phyloP scores from a whole-genome alignment of 306 rosid species.

The Vicia villosa region DNA sequence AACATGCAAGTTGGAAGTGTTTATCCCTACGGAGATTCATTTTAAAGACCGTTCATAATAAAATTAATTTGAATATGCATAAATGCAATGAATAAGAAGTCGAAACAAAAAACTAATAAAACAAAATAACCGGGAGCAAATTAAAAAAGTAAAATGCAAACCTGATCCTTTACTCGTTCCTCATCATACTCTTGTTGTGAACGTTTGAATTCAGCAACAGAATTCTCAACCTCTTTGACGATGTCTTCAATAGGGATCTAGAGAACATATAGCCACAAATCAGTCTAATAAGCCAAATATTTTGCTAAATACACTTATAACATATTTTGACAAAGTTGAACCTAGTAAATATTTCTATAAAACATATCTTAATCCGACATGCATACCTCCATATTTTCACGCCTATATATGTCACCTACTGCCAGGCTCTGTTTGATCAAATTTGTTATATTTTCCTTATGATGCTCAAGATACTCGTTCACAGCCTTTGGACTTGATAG shows the following conservation, averaged over 20 bases:
- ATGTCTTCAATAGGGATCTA: slow-evolving; percentile 83
- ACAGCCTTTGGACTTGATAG: slow-evolving; percentile 89
- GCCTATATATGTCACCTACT: slow-evolving; percentile 90
- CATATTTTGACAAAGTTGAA: slow-evolving; percentile 9
- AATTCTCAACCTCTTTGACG: slow-evolving; percentile 90
- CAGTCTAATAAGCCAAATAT: slow-evolving; percentile 24
- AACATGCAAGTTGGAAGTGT: not conserved
- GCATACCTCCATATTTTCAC: slow-evolving; percentile 84
- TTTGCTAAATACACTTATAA: not conserved
- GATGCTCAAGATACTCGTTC: slow-evolving; percentile 77
- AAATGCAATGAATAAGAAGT: slow-evolving; percentile 18
- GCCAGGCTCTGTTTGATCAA: slow-evolving; percentile 92
- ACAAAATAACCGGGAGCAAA: slow-evolving; percentile 6
- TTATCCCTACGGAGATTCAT: slow-evolving; percentile 1
- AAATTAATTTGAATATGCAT: slow-evolving; percentile 10
- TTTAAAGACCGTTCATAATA: slow-evolving; percentile 29
- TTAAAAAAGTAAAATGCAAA: slow-evolving; percentile 42
- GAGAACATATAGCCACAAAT: slow-evolving; percentile 27
- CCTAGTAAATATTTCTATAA: not conserved
- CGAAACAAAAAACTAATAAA: slow-evolving; percentile 11
- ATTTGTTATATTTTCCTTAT: slow-evolving; percentile 73
- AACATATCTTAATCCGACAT: slow-evolving; percentile 30
- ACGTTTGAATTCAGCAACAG: slow-evolving; percentile 78
- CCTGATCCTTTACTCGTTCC: slow-evolving; percentile 84
- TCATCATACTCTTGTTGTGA: slow-evolving; percentile 84